phyloP scores from a whole-genome alignment of 768 basidiomycete genomes.

The Termitomyces sp. region DNA sequence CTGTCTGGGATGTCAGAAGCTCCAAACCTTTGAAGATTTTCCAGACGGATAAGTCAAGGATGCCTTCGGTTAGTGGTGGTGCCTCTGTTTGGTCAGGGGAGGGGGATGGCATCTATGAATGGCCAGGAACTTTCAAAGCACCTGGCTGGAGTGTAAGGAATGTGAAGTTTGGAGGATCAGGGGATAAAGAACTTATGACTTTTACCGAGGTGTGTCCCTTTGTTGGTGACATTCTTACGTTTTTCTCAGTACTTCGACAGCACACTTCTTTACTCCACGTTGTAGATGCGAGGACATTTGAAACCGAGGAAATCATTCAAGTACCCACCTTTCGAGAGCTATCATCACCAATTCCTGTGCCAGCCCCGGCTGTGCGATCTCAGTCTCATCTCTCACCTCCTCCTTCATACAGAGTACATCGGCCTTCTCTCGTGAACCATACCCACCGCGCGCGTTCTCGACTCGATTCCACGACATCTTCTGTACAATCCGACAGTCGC shows the following conservation, averaged over 20 bases:
- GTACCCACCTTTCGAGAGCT: conserved; percentile 38
- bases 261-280: conserved; percentile 81
- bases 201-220: conserved; percentile 75
- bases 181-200: conserved; percentile 75
- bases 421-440: conserved; percentile 5
- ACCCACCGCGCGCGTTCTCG: conserved; percentile 1
- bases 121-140: conserved; percentile 54
- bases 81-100: conserved; percentile 54
- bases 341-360: conserved; percentile 4
- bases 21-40: conserved; percentile 65
- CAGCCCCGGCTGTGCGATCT: conserved; percentile 5
- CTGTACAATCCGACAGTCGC: not conserved
- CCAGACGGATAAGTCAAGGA: conserved; percentile 45
- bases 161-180: conserved; percentile 74
- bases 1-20: conserved; percentile 80
- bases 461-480: conserved; percentile 1
- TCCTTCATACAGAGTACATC: not conserved
- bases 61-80: conserved; percentile 27
- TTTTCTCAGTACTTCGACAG: conserved; percentile 30
- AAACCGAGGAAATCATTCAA: conserved; percentile 64
- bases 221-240: not conserved
- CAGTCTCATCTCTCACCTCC: conserved; percentile 4
- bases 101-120: conserved; percentile 65
- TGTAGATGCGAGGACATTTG: conserved; percentile 83
- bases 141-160: conserved; percentile 83